Conservation (phyloP, 2,329 filamentous ascomycete genomes). For the Bisporella sp. region DNA sequence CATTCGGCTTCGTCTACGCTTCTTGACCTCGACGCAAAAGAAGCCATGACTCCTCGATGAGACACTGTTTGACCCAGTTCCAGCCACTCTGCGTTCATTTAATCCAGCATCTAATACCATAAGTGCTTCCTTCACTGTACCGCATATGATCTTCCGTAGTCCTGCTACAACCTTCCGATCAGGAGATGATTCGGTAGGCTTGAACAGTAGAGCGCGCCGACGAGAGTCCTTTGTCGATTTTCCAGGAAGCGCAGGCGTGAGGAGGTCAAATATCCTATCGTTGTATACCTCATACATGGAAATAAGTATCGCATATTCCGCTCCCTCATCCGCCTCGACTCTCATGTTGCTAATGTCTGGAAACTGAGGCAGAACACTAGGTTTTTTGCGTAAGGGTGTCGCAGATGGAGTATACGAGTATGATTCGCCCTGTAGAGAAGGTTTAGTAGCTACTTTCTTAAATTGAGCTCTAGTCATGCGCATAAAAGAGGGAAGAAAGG, state of each 20-base stretch:
- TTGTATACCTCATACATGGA: conserved; percentile 99
- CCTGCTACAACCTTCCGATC: conserved; percentile 95
- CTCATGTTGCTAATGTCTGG: conserved; percentile 69
- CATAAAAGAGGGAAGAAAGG: conserved; percentile 21
- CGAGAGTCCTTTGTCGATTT: conserved; percentile 61
- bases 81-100: conserved; percentile 78
- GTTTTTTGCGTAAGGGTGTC: conserved; percentile 53
- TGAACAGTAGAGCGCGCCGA: conserved; percentile 83
- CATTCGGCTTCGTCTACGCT: conserved; percentile 48
- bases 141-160: conserved; percentile 82
- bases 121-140: conserved; percentile 73
- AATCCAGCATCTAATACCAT: conserved; percentile 86
- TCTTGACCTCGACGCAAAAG: conserved; percentile 93
- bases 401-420: conserved; percentile 40
- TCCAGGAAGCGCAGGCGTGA: conserved; percentile 56
- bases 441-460: conserved; percentile 28
- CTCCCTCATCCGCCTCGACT: conserved; percentile 57
- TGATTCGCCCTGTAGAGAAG: conserved; percentile 44
- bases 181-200: conserved; percentile 77
- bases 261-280: conserved; percentile 90
- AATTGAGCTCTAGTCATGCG: conserved; percentile 19
- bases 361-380: conserved; percentile 62
- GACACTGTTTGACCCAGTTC: conserved; percentile 87
- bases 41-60: conserved; percentile 93
- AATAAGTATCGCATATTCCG: conserved; percentile 81